Conservation (phyloP, 169 alveolate genomes). For the Plasmodium cynomolgi region DNA sequence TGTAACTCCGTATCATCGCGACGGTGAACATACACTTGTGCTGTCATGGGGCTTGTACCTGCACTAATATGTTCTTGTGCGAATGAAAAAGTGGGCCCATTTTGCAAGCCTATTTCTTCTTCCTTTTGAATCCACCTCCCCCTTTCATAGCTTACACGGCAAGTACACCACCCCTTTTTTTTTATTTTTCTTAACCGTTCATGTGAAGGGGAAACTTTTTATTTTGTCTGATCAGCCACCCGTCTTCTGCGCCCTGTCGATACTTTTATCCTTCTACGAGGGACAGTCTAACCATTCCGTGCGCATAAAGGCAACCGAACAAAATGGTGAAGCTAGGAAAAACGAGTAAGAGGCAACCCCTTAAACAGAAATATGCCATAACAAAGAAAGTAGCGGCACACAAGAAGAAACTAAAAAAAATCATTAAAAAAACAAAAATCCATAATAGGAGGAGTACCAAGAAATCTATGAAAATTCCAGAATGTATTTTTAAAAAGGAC, state of each 20-base stretch:
- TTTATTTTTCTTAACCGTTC: not conserved
- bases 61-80: not conserved
- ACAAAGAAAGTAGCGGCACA: conserved; percentile 63
- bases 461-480: conserved; percentile 51
- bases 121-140: not conserved
- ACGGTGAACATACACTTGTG: not conserved
- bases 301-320: not conserved
- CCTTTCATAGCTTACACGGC: not conserved
- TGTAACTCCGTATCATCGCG: not conserved
- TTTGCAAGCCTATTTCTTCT: not conserved
- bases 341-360: conserved; percentile 42
- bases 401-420: conserved; percentile 53
- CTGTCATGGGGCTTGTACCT: not conserved
- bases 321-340: conserved; percentile 56
- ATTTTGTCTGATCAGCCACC: not conserved
- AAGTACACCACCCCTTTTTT: not conserved
- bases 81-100: not conserved
- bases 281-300: not conserved
- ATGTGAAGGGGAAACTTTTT: not conserved
- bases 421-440: conserved; percentile 53
- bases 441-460: conserved; percentile 57
- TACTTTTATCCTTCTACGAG: not conserved
- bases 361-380: conserved; percentile 69
- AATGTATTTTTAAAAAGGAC: conserved; percentile 51
- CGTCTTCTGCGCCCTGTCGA: not conserved